Conservation (phyloP, 179 eudicot genomes). For the Corrigiola litoralis region DNA sequence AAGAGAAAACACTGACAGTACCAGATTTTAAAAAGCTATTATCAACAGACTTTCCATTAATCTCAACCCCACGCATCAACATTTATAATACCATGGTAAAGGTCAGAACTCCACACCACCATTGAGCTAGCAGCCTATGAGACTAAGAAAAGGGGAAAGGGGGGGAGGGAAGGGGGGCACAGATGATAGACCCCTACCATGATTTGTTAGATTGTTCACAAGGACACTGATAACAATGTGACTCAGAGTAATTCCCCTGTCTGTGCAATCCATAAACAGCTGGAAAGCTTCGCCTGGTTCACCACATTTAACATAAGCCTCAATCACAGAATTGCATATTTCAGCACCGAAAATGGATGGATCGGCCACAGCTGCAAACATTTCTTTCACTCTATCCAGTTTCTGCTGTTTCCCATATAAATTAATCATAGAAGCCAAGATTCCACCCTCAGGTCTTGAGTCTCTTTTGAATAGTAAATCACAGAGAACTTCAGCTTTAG, state of each 20-base stretch:
- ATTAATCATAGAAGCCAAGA: constrained; percentile 56
- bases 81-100: background rate
- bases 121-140: no score
- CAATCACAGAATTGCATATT: constrained; percentile 51
- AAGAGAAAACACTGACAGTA: no score
- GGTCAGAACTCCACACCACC: no score
- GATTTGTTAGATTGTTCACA: constrained; percentile 54
- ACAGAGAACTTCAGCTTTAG: constrained; percentile 47
- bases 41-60: no score
- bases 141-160: no score
- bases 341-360: constrained; percentile 29
- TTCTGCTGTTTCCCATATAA: constrained; percentile 57
- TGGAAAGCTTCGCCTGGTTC: constrained; percentile 51
- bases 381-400: constrained; percentile 38
- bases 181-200: constrained; percentile 39
- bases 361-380: constrained; percentile 36
- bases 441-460: constrained; percentile 36
- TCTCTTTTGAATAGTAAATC: constrained; percentile 49
- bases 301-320: constrained; percentile 47
- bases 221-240: constrained; percentile 69
- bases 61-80: background rate
- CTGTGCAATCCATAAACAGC: constrained; percentile 46
- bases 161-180: no score
- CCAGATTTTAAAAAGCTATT: no score
- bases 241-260: constrained; percentile 42